Evolutionary conservation across 176 grass and related monocot species (phyloP).

Genomic region (Chloris gayana): DNA sequence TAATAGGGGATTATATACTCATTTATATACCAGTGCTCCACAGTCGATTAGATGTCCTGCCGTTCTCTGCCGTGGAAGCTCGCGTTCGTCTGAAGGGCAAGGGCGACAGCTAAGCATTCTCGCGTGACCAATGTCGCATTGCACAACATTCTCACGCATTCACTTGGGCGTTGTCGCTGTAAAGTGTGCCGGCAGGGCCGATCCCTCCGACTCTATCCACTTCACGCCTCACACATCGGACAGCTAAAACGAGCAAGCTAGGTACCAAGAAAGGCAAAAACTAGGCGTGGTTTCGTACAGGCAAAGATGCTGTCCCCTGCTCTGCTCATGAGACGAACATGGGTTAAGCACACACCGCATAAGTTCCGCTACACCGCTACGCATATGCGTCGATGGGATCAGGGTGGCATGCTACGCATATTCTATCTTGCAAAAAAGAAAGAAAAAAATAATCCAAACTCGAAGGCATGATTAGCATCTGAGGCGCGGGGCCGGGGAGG

Average conservation of each 20-base stretch:
- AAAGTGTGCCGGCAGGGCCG: background rate
- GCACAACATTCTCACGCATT: background rate
- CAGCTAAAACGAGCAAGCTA: conserved; percentile 9
- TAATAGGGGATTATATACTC: too few relatives aligned
- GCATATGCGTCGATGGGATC: conserved; percentile 4
- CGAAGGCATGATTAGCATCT: conserved; percentile 42
- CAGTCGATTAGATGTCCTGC: too few relatives aligned
- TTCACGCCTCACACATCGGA: background rate
- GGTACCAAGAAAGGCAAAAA: background rate
- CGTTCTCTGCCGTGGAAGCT: too few relatives aligned
- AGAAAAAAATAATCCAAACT: background rate
- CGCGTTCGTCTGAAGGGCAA: too few relatives aligned
- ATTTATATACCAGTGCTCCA: too few relatives aligned
- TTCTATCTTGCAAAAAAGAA: background rate
- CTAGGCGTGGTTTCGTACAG: background rate
- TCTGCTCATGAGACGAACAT: conserved; percentile 9
- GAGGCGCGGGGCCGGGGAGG: background rate
- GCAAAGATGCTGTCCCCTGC: background rate
- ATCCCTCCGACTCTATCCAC: background rate
- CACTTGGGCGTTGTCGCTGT: background rate
- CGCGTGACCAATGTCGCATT: background rate
- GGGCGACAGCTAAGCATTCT: background rate
- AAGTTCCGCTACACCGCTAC: background rate
- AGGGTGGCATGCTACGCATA: background rate
- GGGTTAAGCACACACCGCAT: background rate